Conservation (phyloP, 768 basidiomycete species). For the Phylloporus sp. region DNA sequence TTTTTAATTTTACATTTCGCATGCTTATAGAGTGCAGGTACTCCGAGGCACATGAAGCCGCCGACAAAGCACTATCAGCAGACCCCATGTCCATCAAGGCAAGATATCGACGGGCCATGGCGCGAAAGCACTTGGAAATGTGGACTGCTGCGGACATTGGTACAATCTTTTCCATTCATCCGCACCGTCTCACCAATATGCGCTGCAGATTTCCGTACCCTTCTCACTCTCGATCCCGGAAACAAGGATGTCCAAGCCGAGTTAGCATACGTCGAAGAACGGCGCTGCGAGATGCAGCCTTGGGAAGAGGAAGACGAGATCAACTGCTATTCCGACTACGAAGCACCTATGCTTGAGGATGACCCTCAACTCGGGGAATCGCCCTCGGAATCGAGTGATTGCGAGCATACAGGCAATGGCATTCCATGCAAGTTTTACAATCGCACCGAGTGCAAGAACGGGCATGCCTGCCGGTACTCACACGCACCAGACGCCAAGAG, state of each 20-base stretch:
- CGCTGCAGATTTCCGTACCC: slow-evolving; percentile 25
- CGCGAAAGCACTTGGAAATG: slow-evolving; percentile 27
- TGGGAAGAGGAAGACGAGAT: background rate
- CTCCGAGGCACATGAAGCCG: slow-evolving; percentile 27
- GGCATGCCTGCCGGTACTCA: slow-evolving; percentile 41
- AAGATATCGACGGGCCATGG: slow-evolving; percentile 33
- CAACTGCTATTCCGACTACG: slow-evolving; percentile 11
- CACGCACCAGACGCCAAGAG: slow-evolving; percentile 56
- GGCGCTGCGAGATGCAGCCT: background rate
- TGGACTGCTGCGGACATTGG: slow-evolving; percentile 22
- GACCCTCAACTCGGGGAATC: slow-evolving; percentile 38
- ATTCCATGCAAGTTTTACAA: slow-evolving; percentile 57
- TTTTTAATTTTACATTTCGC: background rate
- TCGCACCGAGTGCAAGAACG: slow-evolving; percentile 45
- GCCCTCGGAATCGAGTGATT: slow-evolving; percentile 54
- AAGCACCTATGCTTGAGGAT: slow-evolving; percentile 12
- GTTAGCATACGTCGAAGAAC: slow-evolving; percentile 8
- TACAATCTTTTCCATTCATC: background rate
- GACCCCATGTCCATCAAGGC: slow-evolving; percentile 34
- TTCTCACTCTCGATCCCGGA: slow-evolving; percentile 27
- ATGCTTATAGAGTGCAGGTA: slow-evolving; percentile 16
- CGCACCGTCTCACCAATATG: background rate
- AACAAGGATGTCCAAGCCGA: slow-evolving; percentile 18
- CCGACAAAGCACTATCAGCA: slow-evolving; percentile 23
- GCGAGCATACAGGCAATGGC: slow-evolving; percentile 47